These are phyloP conservation scores for Paracamarosporium sp. DNA, from an alignment of 2,329 filamentous ascomycete species.

Conservation along the genomic window DNA sequence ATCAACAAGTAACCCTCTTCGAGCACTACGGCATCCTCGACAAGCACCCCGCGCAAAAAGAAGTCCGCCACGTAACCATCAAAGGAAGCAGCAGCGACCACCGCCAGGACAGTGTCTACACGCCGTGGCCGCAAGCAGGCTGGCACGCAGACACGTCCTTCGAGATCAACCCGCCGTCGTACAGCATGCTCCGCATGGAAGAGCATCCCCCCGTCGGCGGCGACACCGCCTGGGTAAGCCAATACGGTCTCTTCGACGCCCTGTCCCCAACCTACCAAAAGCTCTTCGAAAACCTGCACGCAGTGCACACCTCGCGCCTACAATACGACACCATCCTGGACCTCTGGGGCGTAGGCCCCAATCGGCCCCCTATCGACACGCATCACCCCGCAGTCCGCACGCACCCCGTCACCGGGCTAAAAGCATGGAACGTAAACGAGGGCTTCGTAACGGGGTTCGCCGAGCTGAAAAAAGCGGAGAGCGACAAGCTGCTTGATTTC, in stretches of 20 bases:
- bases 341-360: constrained; percentile 37
- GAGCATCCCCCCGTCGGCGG: constrained; percentile 13
- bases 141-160: constrained; percentile 19
- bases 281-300: constrained; percentile 16
- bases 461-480: constrained; percentile 58
- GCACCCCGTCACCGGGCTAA: constrained; percentile 58
- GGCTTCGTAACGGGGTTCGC: constrained; percentile 59
- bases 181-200: constrained; percentile 20
- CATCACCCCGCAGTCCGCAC: constrained; percentile 59
- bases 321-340: constrained; percentile 22
- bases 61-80: constrained; percentile 19
- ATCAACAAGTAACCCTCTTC: constrained; percentile 17
- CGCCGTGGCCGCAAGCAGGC: constrained; percentile 17
- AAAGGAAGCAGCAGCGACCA: constrained; percentile 14
- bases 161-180: constrained; percentile 20
- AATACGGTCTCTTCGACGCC: constrained; percentile 21
- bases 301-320: constrained; percentile 17
- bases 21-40: constrained; percentile 23
- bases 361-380: constrained; percentile 52
- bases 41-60: constrained; percentile 21
- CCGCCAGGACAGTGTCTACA: constrained; percentile 12
- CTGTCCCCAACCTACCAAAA: constrained; percentile 21
- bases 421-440: constrained; percentile 47
- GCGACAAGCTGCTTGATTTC: constrained; percentile 13
- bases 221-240: constrained; percentile 12